Conservation (phyloP, 805 yeast species). For the Candida quercuum region DNA sequence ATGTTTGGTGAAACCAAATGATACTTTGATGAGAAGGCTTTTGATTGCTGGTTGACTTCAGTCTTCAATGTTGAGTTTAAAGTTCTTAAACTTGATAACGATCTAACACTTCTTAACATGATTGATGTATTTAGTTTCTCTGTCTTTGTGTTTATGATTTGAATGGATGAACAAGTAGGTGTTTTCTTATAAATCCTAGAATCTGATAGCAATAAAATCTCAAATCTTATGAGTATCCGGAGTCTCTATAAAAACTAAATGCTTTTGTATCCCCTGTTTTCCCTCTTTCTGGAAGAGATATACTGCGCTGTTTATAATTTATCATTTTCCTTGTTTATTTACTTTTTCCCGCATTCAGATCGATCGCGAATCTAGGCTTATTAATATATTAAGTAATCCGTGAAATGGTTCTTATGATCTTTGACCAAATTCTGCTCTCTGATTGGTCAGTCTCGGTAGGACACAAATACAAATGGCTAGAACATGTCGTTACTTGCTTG, state of each 20-base stretch:
- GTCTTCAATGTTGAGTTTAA: slow-evolving; percentile 7
- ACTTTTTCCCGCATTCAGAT: not conserved
- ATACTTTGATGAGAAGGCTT: slow-evolving; percentile 13
- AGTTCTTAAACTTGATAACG: slow-evolving; percentile 22
- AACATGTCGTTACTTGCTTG: too few species aligned
- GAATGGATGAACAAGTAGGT: too few species aligned
- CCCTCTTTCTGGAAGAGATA: too few species aligned
- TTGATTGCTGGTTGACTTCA: slow-evolving; percentile 9
- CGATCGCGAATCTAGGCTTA: not conserved
- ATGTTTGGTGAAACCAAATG: slow-evolving; percentile 18
- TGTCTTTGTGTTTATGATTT: too few species aligned
- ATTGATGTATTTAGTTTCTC: not conserved
- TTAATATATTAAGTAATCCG: not conserved
- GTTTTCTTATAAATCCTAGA: not conserved
- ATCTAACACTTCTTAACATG: slow-evolving; percentile 26
- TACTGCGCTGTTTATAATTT: too few species aligned
- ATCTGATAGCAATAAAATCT: too few species aligned
- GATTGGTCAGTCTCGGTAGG: too few species aligned
- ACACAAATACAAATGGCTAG: too few species aligned
- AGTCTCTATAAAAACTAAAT: too few species aligned
- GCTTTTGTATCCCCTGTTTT: too few species aligned
- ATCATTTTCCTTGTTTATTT: not conserved
- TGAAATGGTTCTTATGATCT: not conserved
- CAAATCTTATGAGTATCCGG: too few species aligned
- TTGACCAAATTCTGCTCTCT: not conserved